Base-by-base conservation (phyloP, 345 rosid genomes). In the Draba incana region DNA sequence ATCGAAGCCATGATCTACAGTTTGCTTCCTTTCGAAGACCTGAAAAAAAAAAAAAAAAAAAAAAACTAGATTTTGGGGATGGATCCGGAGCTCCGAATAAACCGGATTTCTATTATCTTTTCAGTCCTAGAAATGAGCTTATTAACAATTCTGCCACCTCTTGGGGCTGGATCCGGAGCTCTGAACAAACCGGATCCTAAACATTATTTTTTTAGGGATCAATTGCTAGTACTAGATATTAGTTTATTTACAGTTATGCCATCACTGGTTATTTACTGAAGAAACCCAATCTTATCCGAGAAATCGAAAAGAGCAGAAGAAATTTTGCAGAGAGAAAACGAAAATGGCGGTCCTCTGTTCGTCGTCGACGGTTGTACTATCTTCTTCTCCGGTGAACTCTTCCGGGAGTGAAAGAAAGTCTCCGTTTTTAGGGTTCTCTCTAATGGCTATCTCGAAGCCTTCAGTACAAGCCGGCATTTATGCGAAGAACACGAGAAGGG, bases 271-370 rank as follows among this genome's bases (percentile, higher is more conserved):
- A 28, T 28, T 4, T 28, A 28, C 31, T 28, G 31, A 28, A 28
- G 31, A 28, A 28, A 71, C 59, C 69, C 55, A 57, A 64, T 68
- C 84, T 78, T 80, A 81, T 84, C 88, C 79, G 42, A 37, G 47
- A 56, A 56, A 41, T 15, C 46, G 13, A 28, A 43, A 39, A 46
- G 56, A 56, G 57, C 38, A 68, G 44, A 58, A 66, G 49, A 14
- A 37, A 31, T 57, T 57, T 42, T 14, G 51, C 15, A 43, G 41
- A 60, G 52, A 63, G 49, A 57, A 35, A 60, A 49, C 43, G 23
- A 31, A 47, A 81, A 84, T 84, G 88, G 77, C 84, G 23, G 61
- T 71, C 58, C 80, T 84, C 27, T 76, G 77, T 51, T 71, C 80
- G 33, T 78, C 85, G 2, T 61, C 81, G 14, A 62, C 80, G 1